These are phyloP conservation scores for Cichorium intybus DNA, from an alignment of 140 eudicot genomes.

Conservation along the genomic window DNA sequence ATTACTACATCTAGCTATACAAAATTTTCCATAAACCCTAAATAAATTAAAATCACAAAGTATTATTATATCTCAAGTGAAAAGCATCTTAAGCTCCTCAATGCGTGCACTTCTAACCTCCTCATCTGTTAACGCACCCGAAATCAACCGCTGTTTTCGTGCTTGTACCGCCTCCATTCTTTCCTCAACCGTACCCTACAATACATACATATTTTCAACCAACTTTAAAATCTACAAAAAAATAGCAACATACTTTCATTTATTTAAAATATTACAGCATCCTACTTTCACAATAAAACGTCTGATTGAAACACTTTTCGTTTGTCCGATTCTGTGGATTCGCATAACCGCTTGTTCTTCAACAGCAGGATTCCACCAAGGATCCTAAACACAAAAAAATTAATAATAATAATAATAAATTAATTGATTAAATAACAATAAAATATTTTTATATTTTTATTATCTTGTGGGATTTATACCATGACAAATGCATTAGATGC, in stretches of 20 bases:
- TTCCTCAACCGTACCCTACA: constrained; percentile 89
- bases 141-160: constrained; percentile 85
- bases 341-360: constrained; percentile 99
- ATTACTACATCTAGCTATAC: neutral
- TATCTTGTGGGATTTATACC: constrained; percentile 37
- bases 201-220: neutral
- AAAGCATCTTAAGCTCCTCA: constrained; percentile 94
- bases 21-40: neutral
- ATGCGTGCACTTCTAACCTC: constrained; percentile 92
- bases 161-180: constrained; percentile 99
- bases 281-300: constrained; percentile 90
- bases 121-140: constrained; percentile 96
- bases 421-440: neutral
- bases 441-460: neutral
- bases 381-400: constrained; percentile 53
- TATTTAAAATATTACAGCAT: too few species aligned
- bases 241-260: too few species aligned
- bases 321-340: constrained; percentile 95
- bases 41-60: too few species aligned
- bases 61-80: constrained; percentile 44
- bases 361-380: constrained; percentile 99
- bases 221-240: neutral
- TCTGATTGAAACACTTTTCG: constrained; percentile 62
- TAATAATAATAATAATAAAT: too few species aligned
- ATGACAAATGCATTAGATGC: constrained; percentile 95